Conservation (phyloP, 495 filamentous ascomycete species). For the Neurospora africana region DNA sequence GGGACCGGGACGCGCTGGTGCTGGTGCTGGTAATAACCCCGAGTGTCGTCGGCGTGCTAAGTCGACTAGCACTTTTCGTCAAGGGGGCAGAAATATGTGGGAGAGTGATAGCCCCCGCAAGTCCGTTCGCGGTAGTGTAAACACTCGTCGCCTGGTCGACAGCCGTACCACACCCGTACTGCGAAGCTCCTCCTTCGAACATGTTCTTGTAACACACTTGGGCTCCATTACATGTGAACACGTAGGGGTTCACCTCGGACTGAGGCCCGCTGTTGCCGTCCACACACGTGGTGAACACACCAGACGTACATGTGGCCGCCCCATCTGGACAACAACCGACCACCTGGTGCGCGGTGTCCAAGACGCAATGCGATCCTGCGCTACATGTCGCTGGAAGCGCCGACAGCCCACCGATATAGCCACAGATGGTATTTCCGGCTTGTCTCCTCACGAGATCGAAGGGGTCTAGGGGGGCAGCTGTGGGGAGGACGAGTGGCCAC, state of each 20-base stretch:
- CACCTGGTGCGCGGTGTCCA: conserved; percentile 31
- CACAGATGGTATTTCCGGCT: conserved; percentile 35
- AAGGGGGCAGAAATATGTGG: conserved; percentile 21
- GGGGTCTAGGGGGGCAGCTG: conserved; percentile 24
- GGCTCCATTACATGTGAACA: conserved; percentile 35
- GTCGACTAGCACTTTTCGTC: conserved; percentile 20
- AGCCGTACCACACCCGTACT: conserved; percentile 39
- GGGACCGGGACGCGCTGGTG: conserved; percentile 5
- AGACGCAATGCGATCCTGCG: conserved; percentile 39
- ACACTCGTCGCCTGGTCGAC: conserved; percentile 33
- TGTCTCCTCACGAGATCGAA: conserved; percentile 29
- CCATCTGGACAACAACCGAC: conserved; percentile 42
- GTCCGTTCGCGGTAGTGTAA: conserved; percentile 24
- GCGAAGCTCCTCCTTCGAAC: conserved; percentile 38
- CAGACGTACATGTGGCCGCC: conserved; percentile 29
- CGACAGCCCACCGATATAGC: conserved; percentile 33
- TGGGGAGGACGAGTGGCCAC: conserved; percentile 28
- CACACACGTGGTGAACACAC: conserved; percentile 40
- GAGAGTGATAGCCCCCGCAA: conserved; percentile 19
- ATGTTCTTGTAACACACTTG: conserved; percentile 36
- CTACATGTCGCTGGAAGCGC: conserved; percentile 37
- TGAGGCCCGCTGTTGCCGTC: conserved; percentile 35
- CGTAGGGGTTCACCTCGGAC: conserved; percentile 38
- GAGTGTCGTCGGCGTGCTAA: conserved; percentile 28
- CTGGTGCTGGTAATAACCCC: conserved; percentile 13